Percentiles rank a stretch among this genome's conserved stretches.
Evolutionary conservation across 257 asterid species (phyloP).

Genomic region (Solanum lycopersicoides): DNA sequence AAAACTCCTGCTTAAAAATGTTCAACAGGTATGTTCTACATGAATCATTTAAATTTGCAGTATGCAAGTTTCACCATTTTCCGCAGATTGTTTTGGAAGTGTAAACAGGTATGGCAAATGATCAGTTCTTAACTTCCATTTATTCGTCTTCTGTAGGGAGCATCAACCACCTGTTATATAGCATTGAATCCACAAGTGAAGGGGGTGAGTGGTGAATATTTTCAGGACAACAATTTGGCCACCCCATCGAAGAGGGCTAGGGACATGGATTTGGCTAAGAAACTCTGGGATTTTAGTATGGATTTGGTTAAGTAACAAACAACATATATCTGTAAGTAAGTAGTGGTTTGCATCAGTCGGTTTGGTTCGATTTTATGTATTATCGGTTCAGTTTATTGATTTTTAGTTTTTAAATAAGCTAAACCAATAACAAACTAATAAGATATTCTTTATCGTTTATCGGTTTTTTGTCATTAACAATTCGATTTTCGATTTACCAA

Average conservation of each 20-base stretch:
- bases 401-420: too few relatives aligned
- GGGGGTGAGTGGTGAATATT: conserved; percentile 57
- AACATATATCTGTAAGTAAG: background rate
- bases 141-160: conserved; percentile 35
- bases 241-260: conserved; percentile 25
- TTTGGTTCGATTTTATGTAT: too few relatives aligned
- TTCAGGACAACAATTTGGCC: conserved; percentile 46
- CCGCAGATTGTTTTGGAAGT: background rate
- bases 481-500: too few relatives aligned
- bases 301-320: conserved; percentile 18
- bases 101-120: background rate
- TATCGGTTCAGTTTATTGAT: too few relatives aligned
- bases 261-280: conserved; percentile 41
- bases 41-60: background rate
- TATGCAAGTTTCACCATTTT: background rate
- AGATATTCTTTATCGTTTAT: too few relatives aligned
- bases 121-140: background rate
- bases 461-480: too few relatives aligned
- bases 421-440: too few relatives aligned
- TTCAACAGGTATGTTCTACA: conserved; percentile 37
- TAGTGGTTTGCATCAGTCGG: too few relatives aligned
- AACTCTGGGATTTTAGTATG: conserved; percentile 76
- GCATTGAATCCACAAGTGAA: conserved; percentile 63
- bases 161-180: conserved; percentile 65
- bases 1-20: conserved; percentile 33